A percentile compares a stretch with the other conserved stretches of the same genome.
Evolutionary conservation across 805 yeast species (phyloP).

Genomic region (Wickerhamomyces tratensis): DNA sequence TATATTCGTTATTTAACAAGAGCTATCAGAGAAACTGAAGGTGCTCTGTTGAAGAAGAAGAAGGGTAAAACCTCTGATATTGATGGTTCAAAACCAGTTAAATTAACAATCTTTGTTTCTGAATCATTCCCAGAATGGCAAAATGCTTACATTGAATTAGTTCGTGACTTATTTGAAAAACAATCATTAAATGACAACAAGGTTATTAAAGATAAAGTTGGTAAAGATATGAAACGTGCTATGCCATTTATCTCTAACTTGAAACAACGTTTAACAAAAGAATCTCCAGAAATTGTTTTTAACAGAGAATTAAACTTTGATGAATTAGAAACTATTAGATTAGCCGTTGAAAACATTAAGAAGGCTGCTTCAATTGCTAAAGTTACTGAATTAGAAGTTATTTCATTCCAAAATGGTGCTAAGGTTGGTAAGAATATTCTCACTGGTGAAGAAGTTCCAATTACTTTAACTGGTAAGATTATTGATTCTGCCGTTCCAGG

Average conservation of each 20-base stretch:
- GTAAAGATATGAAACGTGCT: slow-evolving; percentile 92
- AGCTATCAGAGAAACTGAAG: slow-evolving; percentile 89
- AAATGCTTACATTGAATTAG: slow-evolving; percentile 67
- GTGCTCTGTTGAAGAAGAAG: slow-evolving; percentile 74
- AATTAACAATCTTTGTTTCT: slow-evolving; percentile 64
- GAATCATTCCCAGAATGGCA: slow-evolving; percentile 93
- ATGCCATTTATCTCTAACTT: slow-evolving; percentile 92
- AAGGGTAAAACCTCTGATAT: slow-evolving; percentile 74
- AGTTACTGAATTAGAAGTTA: slow-evolving; percentile 47
- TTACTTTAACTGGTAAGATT: slow-evolving; percentile 53
- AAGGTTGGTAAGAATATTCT: slow-evolving; percentile 52
- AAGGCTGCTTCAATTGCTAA: slow-evolving; percentile 53
- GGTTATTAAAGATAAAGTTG: slow-evolving; percentile 53
- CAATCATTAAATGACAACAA: slow-evolving; percentile 58
- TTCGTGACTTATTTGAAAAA: slow-evolving; percentile 62
- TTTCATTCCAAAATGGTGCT: slow-evolving; percentile 56
- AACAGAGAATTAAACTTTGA: slow-evolving; percentile 80
- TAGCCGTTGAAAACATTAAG: slow-evolving; percentile 44
- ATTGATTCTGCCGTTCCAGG: slow-evolving; percentile 88
- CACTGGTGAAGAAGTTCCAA: slow-evolving; percentile 61
- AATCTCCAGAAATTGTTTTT: slow-evolving; percentile 71
- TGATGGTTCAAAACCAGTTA: slow-evolving; percentile 66
- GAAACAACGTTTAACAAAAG: slow-evolving; percentile 68
- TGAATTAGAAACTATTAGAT: slow-evolving; percentile 59
- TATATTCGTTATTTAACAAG: slow-evolving; percentile 76